These are phyloP conservation scores for Bipolaris oryzae DNA, from an alignment of 2,329 filamentous ascomycete genomes.

Conservation along the genomic window DNA sequence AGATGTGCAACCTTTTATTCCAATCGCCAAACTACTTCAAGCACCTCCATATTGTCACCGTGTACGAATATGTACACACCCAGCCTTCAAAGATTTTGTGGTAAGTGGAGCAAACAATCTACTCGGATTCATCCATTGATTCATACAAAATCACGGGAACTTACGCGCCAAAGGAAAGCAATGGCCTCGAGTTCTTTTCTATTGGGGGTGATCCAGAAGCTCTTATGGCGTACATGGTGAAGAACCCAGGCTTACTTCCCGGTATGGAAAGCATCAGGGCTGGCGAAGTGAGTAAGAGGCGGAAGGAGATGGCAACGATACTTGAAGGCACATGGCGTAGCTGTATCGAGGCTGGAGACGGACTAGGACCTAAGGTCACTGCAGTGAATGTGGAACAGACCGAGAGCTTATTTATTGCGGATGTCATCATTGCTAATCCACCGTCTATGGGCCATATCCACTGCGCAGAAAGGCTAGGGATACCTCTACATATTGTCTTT, in stretches of 20 bases:
- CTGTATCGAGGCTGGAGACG: slow-evolving; percentile 50
- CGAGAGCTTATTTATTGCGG: slow-evolving; percentile 72
- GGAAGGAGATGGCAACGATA: slow-evolving; percentile 36
- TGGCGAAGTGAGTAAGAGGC: slow-evolving; percentile 45
- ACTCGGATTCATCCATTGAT: too few species aligned
- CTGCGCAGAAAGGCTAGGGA: slow-evolving; percentile 73
- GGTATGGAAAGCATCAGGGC: slow-evolving; percentile 32
- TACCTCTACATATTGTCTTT: slow-evolving; percentile 83
- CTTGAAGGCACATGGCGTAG: slow-evolving; percentile 45
- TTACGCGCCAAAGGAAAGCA: slow-evolving; percentile 17
- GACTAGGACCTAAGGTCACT: slow-evolving; percentile 17
- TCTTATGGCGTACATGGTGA: slow-evolving; percentile 60
- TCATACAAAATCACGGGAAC: neutral
- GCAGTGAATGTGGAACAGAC: slow-evolving; percentile 20
- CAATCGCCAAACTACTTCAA: slow-evolving; percentile 59
- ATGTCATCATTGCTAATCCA: slow-evolving; percentile 48
- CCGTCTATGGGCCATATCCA: slow-evolving; percentile 58
- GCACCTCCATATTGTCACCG: slow-evolving; percentile 29
- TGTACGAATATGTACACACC: slow-evolving; percentile 40
- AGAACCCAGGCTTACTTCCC: slow-evolving; percentile 53
- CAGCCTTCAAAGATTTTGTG: slow-evolving; percentile 27
- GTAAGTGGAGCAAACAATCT: slow-evolving; percentile 3
- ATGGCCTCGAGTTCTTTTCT: slow-evolving; percentile 46
- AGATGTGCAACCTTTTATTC: slow-evolving; percentile 66
- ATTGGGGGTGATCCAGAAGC: slow-evolving; percentile 47